These are phyloP conservation scores for Cladosporium phlei DNA, from an alignment of 2,329 filamentous ascomycete species.

Conservation along the genomic window DNA sequence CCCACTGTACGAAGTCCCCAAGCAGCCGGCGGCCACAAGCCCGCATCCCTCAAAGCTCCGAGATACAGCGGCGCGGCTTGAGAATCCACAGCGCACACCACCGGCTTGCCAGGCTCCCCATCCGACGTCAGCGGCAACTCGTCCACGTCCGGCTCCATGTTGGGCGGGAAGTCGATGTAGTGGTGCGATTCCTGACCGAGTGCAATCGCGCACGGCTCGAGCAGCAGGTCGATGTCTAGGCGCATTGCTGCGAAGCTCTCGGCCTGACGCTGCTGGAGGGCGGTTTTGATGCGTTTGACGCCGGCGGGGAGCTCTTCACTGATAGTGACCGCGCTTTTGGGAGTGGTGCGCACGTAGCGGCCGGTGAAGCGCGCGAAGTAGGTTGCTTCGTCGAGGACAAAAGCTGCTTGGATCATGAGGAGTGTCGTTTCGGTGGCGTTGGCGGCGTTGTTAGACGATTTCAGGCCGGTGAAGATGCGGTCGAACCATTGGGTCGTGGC, in stretches of 20 bases:
- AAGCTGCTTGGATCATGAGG: conserved; percentile 23
- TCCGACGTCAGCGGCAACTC: conserved; percentile 10
- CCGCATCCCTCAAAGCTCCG: conserved; percentile 24
- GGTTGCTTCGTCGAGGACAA: conserved; percentile 25
- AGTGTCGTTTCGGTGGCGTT: conserved; percentile 12
- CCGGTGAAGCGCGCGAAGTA: conserved; percentile 28
- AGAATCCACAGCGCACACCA: conserved; percentile 23
- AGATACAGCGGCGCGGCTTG: conserved; percentile 21
- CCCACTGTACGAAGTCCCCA: conserved; percentile 19
- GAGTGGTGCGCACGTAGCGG: conserved; percentile 19
- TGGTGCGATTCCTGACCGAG: conserved; percentile 23
- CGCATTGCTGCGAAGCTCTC: conserved; percentile 17
- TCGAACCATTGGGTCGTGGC: conserved; percentile 26
- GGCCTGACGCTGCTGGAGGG: background rate
- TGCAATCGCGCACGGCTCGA: conserved; percentile 22
- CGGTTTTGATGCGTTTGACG: background rate
- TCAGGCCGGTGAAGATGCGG: conserved; percentile 21
- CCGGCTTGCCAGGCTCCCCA: background rate
- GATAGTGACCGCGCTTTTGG: background rate
- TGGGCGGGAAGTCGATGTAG: conserved; percentile 27
- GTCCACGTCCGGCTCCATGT: conserved; percentile 19
- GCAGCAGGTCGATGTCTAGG: conserved; percentile 23
- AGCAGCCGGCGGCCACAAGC: conserved; percentile 25
- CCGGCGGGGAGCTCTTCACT: background rate
- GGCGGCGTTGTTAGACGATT: conserved; percentile 1